Evolutionary conservation across 108 stramenopile species (phyloP), one percentile per base, ranked within the genome.

Genomic region (Mediolabrus comicus): DNA sequence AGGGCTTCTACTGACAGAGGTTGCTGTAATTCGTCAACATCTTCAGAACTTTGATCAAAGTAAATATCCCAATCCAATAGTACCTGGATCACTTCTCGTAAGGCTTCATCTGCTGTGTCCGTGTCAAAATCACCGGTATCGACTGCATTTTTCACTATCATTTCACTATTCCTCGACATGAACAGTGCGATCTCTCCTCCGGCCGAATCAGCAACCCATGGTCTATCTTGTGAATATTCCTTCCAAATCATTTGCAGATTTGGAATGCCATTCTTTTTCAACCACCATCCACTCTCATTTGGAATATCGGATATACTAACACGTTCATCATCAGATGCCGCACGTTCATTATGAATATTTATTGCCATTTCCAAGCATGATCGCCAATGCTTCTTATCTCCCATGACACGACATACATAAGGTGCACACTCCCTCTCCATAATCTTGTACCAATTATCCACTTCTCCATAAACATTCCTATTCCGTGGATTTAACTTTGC

Each of bases 261-360:
- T 38, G 54, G 24, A 36, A 53, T 41, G 59, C 25, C 7, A 6
- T 31, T 74, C 49, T 59, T 74, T 53, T 74, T 66, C 62, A 73
- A 61, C 55, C 73, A 83, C 53, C 55, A 52, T 49, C 52, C 35
- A 36, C 71, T 71, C 46, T 49, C 17, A 17, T 74, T 74, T 26
- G 84, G 85, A n/a, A 83, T 54, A 32, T 58, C 22, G 12, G 62
- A 33, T 41, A 70, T 52, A 14, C 31, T 22, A 1, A 71, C 67
- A 32, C 36, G 0, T 16, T 54, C 58, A 3, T 53, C 76, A 12
- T 71, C 51, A 17, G 79, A 79, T 3, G 74, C 52, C 57, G 84
- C 84, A 13, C 86, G 83, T 68, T 76, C 82, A 32, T 86, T 86
- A 19, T 82, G 79, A 79, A 84, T 72, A 4, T 53, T 64, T 24